Conservation (phyloP, 768 basidiomycete species). For the Daedalea quercina region DNA sequence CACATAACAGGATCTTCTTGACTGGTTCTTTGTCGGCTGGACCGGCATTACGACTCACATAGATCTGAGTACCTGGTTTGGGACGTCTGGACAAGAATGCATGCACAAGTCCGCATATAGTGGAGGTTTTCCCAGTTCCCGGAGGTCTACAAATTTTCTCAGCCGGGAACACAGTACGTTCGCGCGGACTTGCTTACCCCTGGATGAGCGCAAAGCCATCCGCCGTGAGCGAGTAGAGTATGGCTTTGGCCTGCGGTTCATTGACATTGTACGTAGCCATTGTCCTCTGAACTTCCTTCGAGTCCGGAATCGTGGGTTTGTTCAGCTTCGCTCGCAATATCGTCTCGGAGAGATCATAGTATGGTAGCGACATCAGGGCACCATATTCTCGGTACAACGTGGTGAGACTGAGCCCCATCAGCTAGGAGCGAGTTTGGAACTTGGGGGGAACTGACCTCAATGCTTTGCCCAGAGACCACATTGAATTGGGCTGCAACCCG, state of each 20-base stretch:
- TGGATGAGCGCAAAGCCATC: constrained; percentile 89
- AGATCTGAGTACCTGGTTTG: constrained; percentile 40
- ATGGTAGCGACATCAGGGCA: constrained; percentile 75
- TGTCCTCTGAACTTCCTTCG: constrained; percentile 48
- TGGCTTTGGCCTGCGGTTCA: constrained; percentile 90
- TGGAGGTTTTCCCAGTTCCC: constrained; percentile 97
- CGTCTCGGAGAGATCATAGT: constrained; percentile 69
- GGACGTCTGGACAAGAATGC: constrained; percentile 64
- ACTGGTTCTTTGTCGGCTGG: constrained; percentile 38
- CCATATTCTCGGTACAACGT: constrained; percentile 91
- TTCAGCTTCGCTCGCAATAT: constrained; percentile 67
- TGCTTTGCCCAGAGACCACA: constrained; percentile 75
- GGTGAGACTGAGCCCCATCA: constrained; percentile 52
- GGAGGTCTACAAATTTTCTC: constrained; percentile 61
- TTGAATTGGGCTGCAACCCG: constrained; percentile 55
- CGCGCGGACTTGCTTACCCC: constrained; percentile 47
- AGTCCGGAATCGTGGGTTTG: constrained; percentile 35
- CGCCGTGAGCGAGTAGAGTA: constrained; percentile 62
- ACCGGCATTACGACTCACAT: constrained; percentile 36
- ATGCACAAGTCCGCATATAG: constrained; percentile 91
- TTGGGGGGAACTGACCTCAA: constrained; percentile 55
- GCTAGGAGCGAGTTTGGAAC: background rate
- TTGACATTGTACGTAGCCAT: constrained; percentile 77
- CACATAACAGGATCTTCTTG: constrained; percentile 84
- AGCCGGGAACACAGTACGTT: background rate